Conservation (phyloP, 805 yeast genomes). For the Candida argentea region DNA sequence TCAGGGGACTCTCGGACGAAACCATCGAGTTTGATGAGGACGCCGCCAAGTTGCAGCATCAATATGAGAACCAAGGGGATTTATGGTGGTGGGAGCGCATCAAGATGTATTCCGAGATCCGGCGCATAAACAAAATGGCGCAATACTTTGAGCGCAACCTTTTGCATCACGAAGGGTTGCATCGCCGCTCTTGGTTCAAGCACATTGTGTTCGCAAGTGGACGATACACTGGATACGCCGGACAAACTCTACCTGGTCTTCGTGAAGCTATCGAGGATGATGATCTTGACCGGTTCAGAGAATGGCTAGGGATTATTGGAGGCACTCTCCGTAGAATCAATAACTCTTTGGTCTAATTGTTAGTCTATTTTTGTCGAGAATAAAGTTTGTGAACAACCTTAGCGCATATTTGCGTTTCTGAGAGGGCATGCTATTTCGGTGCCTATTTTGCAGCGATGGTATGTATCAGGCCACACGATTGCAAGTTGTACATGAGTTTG, state of each 20-base stretch:
- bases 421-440: too few species aligned
- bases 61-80: conserved; percentile 20
- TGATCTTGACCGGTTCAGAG: conserved; percentile 33
- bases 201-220: conserved; percentile 58
- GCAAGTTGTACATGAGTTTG: too few species aligned
- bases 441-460: too few species aligned
- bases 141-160: conserved; percentile 47
- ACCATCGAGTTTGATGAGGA: conserved; percentile 20
- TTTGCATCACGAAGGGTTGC: conserved; percentile 35
- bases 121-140: conserved; percentile 24
- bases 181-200: conserved; percentile 48
- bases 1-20: conserved; percentile 11
- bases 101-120: conserved; percentile 19
- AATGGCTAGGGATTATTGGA: conserved; percentile 37
- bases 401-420: too few species aligned
- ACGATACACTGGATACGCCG: conserved; percentile 37
- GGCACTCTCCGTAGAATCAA: conserved; percentile 22
- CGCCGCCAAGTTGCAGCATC: conserved; percentile 16
- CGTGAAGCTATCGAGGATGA: conserved; percentile 41
- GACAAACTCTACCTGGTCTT: conserved; percentile 50
- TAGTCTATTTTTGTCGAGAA: not conserved
- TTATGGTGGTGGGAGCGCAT: conserved; percentile 27
- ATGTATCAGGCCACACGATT: too few species aligned
- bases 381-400: too few species aligned
- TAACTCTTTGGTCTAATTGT: conserved; percentile 1